Evolutionary conservation across 1,139 yeast species (phyloP).

Genomic region (Suhomyces kunorum): DNA sequence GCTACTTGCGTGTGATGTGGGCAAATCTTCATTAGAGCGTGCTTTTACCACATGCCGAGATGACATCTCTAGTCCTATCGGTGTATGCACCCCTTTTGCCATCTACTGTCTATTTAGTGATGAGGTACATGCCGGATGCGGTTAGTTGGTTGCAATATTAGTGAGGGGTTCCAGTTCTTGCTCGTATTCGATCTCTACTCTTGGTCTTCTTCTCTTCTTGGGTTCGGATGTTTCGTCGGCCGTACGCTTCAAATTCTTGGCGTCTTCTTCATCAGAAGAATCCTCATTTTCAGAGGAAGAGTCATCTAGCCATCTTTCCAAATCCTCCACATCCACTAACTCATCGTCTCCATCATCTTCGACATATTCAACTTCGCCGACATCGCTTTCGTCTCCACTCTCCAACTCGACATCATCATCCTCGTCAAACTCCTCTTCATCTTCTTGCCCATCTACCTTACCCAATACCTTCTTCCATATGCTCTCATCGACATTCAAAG

Average conservation of each 20-base stretch:
- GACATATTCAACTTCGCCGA: conserved; percentile 80
- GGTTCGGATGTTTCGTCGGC: conserved; percentile 38
- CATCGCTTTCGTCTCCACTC: conserved; percentile 60
- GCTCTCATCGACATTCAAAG: conserved; percentile 92
- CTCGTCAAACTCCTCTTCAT: conserved; percentile 61
- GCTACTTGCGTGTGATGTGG: background rate
- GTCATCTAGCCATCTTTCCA: conserved; percentile 86
- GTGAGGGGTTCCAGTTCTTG: conserved; percentile 56
- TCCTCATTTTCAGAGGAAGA: conserved; percentile 37
- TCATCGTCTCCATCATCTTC: conserved; percentile 89
- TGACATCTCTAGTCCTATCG: too few relatives aligned
- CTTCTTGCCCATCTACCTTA: conserved; percentile 58
- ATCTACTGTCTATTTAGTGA: too few relatives aligned
- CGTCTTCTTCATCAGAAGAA: conserved; percentile 23
- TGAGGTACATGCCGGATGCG: conserved; percentile 7
- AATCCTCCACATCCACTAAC: conserved; percentile 85
- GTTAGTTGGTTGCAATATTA: conserved; percentile 29
- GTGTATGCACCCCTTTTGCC: too few relatives aligned
- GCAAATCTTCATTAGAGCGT: too few relatives aligned
- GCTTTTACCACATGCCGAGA: too few relatives aligned
- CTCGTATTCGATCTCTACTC: conserved; percentile 83
- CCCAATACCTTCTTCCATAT: conserved; percentile 94
- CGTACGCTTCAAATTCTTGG: conserved; percentile 38
- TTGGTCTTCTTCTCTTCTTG: conserved; percentile 63
- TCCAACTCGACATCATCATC: conserved; percentile 64